A percentile compares a stretch with the other conserved stretches of the same genome.
phyloP scores from a whole-genome alignment of 2,329 filamentous ascomycete species.

The Phialophora expanda region DNA sequence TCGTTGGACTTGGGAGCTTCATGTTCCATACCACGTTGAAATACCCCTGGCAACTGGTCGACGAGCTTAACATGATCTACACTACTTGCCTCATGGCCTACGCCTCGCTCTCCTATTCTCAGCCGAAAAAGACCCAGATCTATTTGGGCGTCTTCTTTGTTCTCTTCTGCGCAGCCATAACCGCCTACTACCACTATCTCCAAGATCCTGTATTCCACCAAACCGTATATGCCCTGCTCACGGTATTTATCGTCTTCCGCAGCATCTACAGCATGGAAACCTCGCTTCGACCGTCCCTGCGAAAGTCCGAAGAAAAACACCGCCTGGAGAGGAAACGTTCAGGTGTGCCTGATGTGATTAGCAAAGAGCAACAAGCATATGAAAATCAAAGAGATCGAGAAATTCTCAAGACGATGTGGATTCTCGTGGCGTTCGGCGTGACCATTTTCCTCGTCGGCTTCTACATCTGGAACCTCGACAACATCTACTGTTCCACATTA shows the following conservation, averaged over 20 bases:
- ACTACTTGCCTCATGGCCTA: slow-evolving; percentile 73
- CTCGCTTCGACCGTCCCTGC: slow-evolving; percentile 64
- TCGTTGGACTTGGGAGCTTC: slow-evolving; percentile 67
- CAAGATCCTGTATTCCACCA: slow-evolving; percentile 86
- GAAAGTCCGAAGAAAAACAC: slow-evolving; percentile 55
- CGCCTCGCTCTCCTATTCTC: slow-evolving; percentile 75
- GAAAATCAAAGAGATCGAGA: slow-evolving; percentile 62
- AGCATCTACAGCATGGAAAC: slow-evolving; percentile 79
- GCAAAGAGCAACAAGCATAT: slow-evolving; percentile 51
- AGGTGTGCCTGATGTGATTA: slow-evolving; percentile 47
- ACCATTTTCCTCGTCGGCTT: slow-evolving; percentile 76
- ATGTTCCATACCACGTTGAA: slow-evolving; percentile 69
- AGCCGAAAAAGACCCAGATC: slow-evolving; percentile 57
- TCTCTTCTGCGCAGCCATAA: slow-evolving; percentile 69
- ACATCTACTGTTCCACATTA: slow-evolving; percentile 71
- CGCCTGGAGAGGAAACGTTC: slow-evolving; percentile 47
- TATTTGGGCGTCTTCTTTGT: slow-evolving; percentile 64
- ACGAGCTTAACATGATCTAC: slow-evolving; percentile 74
- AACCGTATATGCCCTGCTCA: slow-evolving; percentile 75
- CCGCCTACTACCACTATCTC: slow-evolving; percentile 78
- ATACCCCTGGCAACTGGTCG: slow-evolving; percentile 73
- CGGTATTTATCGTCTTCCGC: slow-evolving; percentile 70
- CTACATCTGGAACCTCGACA: slow-evolving; percentile 78
- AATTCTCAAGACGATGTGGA: slow-evolving; percentile 74
- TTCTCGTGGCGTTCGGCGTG: slow-evolving; percentile 71